These are phyloP conservation scores for Aspergillus chevalieri DNA, from an alignment of 2,329 filamentous ascomycete genomes.

Conservation along the genomic window DNA sequence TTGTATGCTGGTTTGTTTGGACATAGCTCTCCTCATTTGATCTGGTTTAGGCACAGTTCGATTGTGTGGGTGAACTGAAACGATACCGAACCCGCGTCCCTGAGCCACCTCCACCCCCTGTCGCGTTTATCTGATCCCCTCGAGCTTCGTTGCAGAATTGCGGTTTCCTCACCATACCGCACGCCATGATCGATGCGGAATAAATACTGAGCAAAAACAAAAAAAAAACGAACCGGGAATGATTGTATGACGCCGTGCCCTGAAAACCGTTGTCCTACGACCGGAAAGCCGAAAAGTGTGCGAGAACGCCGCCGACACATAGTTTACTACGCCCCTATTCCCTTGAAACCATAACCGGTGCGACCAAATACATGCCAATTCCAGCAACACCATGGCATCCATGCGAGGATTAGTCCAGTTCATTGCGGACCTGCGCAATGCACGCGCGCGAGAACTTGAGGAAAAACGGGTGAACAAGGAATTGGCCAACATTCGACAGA, in stretches of 20 bases:
- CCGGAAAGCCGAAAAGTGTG: neutral
- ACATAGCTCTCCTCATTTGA: neutral
- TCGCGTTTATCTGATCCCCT: constrained; percentile 2
- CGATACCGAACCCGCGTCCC: neutral
- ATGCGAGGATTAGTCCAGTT: constrained; percentile 84
- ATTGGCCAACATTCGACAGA: constrained; percentile 94
- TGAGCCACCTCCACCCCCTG: neutral
- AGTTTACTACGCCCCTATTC: neutral
- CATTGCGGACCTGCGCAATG: constrained; percentile 93
- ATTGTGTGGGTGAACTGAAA: neutral
- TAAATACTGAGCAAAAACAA: constrained; percentile 5
- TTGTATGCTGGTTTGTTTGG: neutral
- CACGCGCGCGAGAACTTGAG: constrained; percentile 87
- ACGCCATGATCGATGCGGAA: constrained; percentile 20
- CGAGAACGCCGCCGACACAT: constrained; percentile 1
- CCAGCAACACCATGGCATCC: constrained; percentile 35
- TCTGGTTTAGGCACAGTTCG: neutral
- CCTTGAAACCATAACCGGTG: neutral
- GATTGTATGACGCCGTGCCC: constrained; percentile 21
- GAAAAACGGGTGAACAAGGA: constrained; percentile 99
- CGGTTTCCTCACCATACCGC: constrained; percentile 2
- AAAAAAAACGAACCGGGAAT: constrained; percentile 17
- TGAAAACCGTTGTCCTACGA: neutral
- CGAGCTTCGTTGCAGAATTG: neutral
- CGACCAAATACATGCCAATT: neutral